These are phyloP conservation scores for Leucaena leucocephala DNA, from an alignment of 306 rosid species.

Conservation along the genomic window DNA sequence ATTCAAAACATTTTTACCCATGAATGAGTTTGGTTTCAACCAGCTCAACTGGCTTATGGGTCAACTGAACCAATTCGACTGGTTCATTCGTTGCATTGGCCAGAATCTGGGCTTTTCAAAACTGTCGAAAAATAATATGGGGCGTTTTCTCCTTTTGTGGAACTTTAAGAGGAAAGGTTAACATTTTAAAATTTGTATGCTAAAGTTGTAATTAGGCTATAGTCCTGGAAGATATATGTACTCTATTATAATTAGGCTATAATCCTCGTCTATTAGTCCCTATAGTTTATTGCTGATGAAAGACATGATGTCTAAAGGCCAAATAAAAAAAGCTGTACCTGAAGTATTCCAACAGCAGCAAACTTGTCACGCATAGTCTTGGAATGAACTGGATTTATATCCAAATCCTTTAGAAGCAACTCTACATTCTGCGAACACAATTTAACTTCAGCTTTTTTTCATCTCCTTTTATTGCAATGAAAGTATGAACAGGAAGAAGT, in stretches of 20 bases:
- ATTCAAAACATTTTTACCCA: neutral
- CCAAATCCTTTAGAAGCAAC: conserved; percentile 59
- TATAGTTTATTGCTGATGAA: neutral
- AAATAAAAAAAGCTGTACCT: conserved; percentile 46
- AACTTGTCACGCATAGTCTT: conserved; percentile 82
- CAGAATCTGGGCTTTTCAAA: too few relatives aligned
- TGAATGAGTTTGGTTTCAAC: neutral
- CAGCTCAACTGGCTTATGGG: neutral
- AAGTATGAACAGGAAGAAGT: neutral
- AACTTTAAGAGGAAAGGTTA: neutral
- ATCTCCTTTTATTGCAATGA: conserved; percentile 19
- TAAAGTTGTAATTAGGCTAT: neutral
- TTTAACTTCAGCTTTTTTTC: conserved; percentile 9
- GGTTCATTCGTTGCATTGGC: too few relatives aligned
- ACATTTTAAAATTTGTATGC: neutral
- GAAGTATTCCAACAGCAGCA: conserved; percentile 96
- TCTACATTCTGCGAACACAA: conserved; percentile 62
- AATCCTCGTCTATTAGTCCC: neutral
- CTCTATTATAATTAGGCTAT: neutral
- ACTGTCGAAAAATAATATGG: neutral
- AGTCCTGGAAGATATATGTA: neutral
- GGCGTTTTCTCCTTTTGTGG: neutral
- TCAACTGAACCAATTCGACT: neutral
- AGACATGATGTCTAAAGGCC: neutral
- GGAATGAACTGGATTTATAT: conserved; percentile 45